phyloP scores from a whole-genome alignment of 1,139 yeast species.

The Lodderomyces jiufengensis region DNA sequence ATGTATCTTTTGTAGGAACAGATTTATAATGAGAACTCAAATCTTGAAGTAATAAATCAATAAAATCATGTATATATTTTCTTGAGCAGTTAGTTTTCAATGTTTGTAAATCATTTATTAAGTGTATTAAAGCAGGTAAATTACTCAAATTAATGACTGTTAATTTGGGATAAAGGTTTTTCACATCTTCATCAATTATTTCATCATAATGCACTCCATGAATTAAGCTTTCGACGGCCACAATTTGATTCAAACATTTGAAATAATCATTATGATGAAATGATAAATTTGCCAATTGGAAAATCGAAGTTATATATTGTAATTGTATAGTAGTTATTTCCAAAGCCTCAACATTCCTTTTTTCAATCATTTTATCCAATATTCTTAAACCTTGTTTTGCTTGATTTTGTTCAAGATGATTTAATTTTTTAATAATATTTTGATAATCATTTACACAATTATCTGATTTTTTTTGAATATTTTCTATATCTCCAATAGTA shows the following conservation, averaged over 20 bases:
- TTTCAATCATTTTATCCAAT: slow-evolving; percentile 49
- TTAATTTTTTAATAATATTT: slow-evolving; percentile 40
- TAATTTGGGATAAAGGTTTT: slow-evolving; percentile 41
- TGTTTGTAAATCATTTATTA: slow-evolving; percentile 50
- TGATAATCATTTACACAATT: slow-evolving; percentile 49
- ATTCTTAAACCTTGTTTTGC: slow-evolving; percentile 52
- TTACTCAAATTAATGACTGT: slow-evolving; percentile 48
- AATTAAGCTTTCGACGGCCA: slow-evolving; percentile 54
- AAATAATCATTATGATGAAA: slow-evolving; percentile 38
- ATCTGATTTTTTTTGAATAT: slow-evolving; percentile 56
- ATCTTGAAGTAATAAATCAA: slow-evolving; percentile 55
- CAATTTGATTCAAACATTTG: slow-evolving; percentile 50
- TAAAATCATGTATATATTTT: slow-evolving; percentile 57
- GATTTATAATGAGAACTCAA: slow-evolving; percentile 53
- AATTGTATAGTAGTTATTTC: slow-evolving; percentile 69
- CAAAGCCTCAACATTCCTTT: slow-evolving; percentile 58
- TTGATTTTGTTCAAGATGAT: slow-evolving; percentile 44
- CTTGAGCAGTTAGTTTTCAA: slow-evolving; percentile 62
- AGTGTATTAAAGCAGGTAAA: slow-evolving; percentile 56
- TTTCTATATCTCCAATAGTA: slow-evolving; percentile 73
- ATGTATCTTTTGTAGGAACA: slow-evolving; percentile 46
- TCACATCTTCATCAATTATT: slow-evolving; percentile 19
- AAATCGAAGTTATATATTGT: slow-evolving; percentile 43
- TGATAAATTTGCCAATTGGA: slow-evolving; percentile 52
- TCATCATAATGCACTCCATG: slow-evolving; percentile 42